Percentiles rank a stretch among this genome's conserved stretches.
These are phyloP conservation scores for Dryadomyces quercivorus DNA, from an alignment of 2,329 filamentous ascomycete genomes.

Conservation along the genomic window DNA sequence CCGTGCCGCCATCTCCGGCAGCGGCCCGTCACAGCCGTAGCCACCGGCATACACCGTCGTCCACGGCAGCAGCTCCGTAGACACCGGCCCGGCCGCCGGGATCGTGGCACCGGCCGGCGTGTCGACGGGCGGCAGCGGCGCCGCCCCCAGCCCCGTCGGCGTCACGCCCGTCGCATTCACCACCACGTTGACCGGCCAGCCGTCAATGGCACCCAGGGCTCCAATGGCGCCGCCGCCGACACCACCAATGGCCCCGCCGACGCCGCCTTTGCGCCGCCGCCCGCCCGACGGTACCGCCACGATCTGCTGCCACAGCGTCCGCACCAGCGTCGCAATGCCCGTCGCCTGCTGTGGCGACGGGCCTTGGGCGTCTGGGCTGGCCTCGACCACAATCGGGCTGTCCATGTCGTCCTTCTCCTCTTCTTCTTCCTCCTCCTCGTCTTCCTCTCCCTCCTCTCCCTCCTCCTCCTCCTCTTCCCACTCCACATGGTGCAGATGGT, in stretches of 20 bases:
- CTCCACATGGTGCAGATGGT: constrained; percentile 49
- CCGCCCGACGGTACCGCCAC: constrained; percentile 20
- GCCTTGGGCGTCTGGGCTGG: too few species aligned
- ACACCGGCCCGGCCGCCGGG: constrained; percentile 21
- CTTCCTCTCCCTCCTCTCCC: constrained; percentile 6
- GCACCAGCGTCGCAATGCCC: constrained; percentile 30
- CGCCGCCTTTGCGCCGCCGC: neutral
- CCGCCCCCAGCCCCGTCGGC: constrained; percentile 32
- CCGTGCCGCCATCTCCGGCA: constrained; percentile 37
- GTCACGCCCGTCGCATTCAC: constrained; percentile 24
- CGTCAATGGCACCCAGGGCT: too few species aligned
- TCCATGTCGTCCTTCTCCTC: constrained; percentile 8
- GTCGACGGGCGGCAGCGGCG: constrained; percentile 31
- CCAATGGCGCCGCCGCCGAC: neutral
- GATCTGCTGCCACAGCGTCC: constrained; percentile 31
- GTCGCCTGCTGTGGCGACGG: neutral
- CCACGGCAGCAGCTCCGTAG: constrained; percentile 47
- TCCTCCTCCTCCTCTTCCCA: constrained; percentile 49
- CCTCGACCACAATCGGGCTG: neutral
- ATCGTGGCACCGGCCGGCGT: constrained; percentile 21
- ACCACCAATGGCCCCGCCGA: neutral
- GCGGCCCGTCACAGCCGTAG: constrained; percentile 49
- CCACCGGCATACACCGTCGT: constrained; percentile 58
- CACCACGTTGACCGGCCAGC: constrained; percentile 16
- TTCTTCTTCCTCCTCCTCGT: constrained; percentile 9